Conservation (phyloP, 495 filamentous ascomycete genomes). For the Umbilicaria muhlenbergii region DNA sequence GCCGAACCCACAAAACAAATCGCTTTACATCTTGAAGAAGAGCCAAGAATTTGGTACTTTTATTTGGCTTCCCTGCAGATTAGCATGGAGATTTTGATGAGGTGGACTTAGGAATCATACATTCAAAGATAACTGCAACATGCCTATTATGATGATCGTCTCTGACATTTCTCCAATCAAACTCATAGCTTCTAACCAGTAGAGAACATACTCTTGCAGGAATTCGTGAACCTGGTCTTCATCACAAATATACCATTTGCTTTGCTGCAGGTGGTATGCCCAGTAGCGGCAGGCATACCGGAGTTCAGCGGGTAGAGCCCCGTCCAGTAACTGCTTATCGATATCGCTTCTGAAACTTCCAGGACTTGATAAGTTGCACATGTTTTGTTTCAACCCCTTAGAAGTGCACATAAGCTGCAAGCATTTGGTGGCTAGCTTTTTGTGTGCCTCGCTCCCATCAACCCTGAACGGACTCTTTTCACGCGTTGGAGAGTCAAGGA, state of each 20-base stretch:
- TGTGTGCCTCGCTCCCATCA: slow-evolving; percentile 21
- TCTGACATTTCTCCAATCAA: slow-evolving; percentile 5
- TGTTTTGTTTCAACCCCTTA: slow-evolving; percentile 18
- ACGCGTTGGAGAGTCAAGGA: slow-evolving; percentile 22
- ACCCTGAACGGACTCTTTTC: slow-evolving; percentile 20
- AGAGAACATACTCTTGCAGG: slow-evolving; percentile 7
- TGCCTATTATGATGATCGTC: slow-evolving; percentile 1
- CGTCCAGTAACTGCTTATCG: slow-evolving; percentile 7
- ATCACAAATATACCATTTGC: neutral
- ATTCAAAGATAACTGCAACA: neutral
- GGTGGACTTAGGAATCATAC: neutral
- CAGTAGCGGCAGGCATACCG: slow-evolving; percentile 16
- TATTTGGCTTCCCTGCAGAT: neutral
- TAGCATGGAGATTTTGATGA: too few relatives aligned
- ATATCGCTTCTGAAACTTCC: slow-evolving; percentile 11
- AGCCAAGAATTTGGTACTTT: neutral
- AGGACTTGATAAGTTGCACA: slow-evolving; percentile 22
- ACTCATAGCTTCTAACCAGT: slow-evolving; percentile 14
- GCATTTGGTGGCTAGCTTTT: slow-evolving; percentile 18
- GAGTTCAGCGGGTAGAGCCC: slow-evolving; percentile 14
- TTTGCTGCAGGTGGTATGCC: slow-evolving; percentile 11
- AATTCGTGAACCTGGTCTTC: slow-evolving; percentile 7
- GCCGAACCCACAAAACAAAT: slow-evolving; percentile 4
- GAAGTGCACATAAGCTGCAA: slow-evolving; percentile 22
- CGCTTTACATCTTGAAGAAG: slow-evolving; percentile 1